Conservation (phyloP, 2,329 filamentous ascomycete genomes). For the Sporothrix luriei region DNA sequence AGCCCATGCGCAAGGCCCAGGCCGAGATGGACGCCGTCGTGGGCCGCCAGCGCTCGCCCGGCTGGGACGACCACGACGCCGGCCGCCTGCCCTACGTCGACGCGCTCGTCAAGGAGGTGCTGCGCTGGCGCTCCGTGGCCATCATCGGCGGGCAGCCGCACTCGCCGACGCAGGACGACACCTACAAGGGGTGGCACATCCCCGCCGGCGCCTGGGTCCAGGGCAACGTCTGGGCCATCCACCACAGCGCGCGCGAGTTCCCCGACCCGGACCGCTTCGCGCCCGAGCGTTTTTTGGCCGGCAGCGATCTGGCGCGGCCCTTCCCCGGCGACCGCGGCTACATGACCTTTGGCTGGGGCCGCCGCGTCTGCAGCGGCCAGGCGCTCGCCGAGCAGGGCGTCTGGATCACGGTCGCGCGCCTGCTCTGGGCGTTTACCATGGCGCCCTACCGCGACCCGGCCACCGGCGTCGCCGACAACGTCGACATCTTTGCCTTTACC, state of each 20-base stretch:
- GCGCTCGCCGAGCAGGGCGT: slow-evolving; percentile 62
- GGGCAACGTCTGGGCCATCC: slow-evolving; percentile 55
- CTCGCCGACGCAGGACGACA: slow-evolving; percentile 51
- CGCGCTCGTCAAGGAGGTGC: slow-evolving; percentile 58
- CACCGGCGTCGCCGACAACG: slow-evolving; percentile 48
- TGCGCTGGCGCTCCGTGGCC: slow-evolving; percentile 59
- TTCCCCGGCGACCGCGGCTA: slow-evolving; percentile 55
- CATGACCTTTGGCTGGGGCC: slow-evolving; percentile 61
- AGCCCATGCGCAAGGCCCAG: slow-evolving; percentile 52
- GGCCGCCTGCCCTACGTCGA: slow-evolving; percentile 54
- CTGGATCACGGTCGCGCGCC: slow-evolving; percentile 59
- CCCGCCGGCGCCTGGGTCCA: slow-evolving; percentile 55
- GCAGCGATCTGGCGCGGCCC: slow-evolving; percentile 46
- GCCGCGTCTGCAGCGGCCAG: slow-evolving; percentile 57
- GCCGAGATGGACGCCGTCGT: slow-evolving; percentile 57
- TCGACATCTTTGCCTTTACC: slow-evolving; percentile 58
- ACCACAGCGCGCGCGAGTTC: slow-evolving; percentile 52
- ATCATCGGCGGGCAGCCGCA: slow-evolving; percentile 57
- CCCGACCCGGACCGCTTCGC: slow-evolving; percentile 52
- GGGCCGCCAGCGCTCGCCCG: slow-evolving; percentile 51
- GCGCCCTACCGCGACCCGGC: slow-evolving; percentile 44
- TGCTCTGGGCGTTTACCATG: slow-evolving; percentile 62
- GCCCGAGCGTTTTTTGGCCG: slow-evolving; percentile 48
- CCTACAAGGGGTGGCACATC: slow-evolving; percentile 53
- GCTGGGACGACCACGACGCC: slow-evolving; percentile 50